Evolutionary conservation across 2,329 filamentous ascomycete genomes (phyloP).

Genomic region (Orbilia quercus): DNA sequence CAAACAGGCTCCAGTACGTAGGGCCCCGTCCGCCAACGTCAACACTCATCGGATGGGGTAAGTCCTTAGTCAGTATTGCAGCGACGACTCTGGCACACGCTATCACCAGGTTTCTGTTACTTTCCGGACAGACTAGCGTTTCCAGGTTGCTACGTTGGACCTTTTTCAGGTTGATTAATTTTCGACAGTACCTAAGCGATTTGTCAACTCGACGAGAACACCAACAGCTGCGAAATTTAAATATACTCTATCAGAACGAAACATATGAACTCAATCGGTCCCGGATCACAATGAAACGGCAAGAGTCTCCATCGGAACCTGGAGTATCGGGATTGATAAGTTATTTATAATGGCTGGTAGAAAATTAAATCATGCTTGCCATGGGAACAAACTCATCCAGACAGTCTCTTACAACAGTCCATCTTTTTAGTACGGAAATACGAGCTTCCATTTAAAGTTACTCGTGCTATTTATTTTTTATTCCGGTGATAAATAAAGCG

Average conservation of each 20-base stretch:
- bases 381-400: conserved; percentile 16
- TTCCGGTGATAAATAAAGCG: conserved; percentile 15
- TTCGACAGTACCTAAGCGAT: conserved; percentile 40
- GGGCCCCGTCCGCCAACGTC: conserved; percentile 21
- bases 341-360: conserved; percentile 29
- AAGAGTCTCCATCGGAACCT: conserved; percentile 34
- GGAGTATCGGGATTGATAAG: conserved; percentile 18
- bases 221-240: conserved; percentile 13
- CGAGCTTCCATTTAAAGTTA: conserved; percentile 46
- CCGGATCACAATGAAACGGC: conserved; percentile 38
- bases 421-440: conserved; percentile 48
- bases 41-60: conserved; percentile 36
- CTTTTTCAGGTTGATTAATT: conserved; percentile 37
- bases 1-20: conserved; percentile 52
- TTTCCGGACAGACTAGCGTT: conserved; percentile 28
- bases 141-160: conserved; percentile 30
- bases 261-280: conserved; percentile 37
- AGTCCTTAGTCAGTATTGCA: too few relatives aligned
- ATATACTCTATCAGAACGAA: conserved; percentile 52
- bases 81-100: conserved; percentile 25
- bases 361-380: conserved; percentile 17
- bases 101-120: conserved; percentile 39
- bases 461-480: conserved; percentile 41
- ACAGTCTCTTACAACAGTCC: conserved; percentile 16
- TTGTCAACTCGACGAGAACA: conserved; percentile 49